Conservation (phyloP, 352 stramenopile genomes). For the Phytophthora colocasiae region DNA sequence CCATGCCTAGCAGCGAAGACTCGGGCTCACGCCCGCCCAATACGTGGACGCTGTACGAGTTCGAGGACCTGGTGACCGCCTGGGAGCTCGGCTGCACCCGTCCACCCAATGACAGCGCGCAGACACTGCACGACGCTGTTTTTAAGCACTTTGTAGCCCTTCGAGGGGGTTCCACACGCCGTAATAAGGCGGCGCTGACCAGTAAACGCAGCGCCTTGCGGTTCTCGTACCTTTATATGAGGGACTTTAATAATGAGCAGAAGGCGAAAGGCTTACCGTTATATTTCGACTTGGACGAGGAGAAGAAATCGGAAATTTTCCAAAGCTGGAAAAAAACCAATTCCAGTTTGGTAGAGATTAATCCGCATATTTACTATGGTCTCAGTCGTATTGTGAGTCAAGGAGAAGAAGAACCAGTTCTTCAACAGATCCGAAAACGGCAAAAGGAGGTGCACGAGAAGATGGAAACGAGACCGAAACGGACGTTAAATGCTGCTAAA, state of each 20-base stretch:
- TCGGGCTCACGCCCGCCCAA: slow-evolving; percentile 8
- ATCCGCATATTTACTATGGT: slow-evolving; percentile 27
- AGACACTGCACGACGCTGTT: slow-evolving; percentile 34
- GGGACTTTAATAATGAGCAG: slow-evolving; percentile 37
- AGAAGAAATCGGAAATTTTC: slow-evolving; percentile 19
- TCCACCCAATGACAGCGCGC: slow-evolving; percentile 5
- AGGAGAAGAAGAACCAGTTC: slow-evolving; percentile 22
- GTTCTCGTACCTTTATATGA: slow-evolving; percentile 42
- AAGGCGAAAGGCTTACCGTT: slow-evolving; percentile 5
- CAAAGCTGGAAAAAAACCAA: slow-evolving; percentile 40
- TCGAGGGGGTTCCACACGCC: slow-evolving; percentile 35
- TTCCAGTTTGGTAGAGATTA: slow-evolving; percentile 42
- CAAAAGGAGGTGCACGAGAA: slow-evolving; percentile 23
- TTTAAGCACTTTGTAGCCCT: slow-evolving; percentile 43
- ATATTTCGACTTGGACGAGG: slow-evolving; percentile 41
- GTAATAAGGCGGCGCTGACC: slow-evolving; percentile 42
- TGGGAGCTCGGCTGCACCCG: slow-evolving; percentile 34
- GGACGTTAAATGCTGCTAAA: neutral
- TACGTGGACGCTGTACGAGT: slow-evolving; percentile 40
- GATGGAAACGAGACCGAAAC: slow-evolving; percentile 21
- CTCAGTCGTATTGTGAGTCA: slow-evolving; percentile 32
- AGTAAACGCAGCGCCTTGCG: slow-evolving; percentile 46
- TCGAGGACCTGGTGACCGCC: slow-evolving; percentile 37
- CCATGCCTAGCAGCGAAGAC: slow-evolving; percentile 36
- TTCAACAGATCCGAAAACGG: neutral